phyloP scores from a whole-genome alignment of 1,139 yeast species.

The Suhomyces atakaporum region DNA sequence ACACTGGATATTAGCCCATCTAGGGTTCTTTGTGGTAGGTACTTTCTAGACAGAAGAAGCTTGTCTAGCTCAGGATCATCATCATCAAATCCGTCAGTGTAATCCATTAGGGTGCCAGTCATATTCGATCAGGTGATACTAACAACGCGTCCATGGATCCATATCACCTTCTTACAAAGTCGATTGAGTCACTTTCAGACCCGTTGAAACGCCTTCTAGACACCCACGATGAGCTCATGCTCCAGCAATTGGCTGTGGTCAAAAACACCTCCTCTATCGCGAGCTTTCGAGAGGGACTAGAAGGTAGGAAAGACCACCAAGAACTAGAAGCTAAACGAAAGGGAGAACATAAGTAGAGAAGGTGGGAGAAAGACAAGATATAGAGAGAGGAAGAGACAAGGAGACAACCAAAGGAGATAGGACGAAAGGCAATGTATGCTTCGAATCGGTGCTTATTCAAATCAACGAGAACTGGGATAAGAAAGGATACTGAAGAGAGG shows the following conservation, averaged over 20 bases:
- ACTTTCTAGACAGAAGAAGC: too few species aligned
- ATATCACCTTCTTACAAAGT: constrained; percentile 23
- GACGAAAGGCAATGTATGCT: too few species aligned
- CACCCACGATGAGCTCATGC: constrained; percentile 31
- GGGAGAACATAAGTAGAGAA: neutral
- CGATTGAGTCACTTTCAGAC: constrained; percentile 22
- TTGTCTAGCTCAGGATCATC: too few species aligned
- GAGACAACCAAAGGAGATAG: too few species aligned
- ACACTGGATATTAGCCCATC: constrained; percentile 12
- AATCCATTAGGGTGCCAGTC: too few species aligned
- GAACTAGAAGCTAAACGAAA: neutral
- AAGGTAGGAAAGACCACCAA: neutral
- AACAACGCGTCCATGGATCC: constrained; percentile 18
- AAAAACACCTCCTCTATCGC: constrained; percentile 25
- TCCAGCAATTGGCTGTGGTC: constrained; percentile 28
- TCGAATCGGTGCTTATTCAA: too few species aligned
- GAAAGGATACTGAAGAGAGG: too few species aligned
- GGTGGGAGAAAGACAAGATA: too few species aligned
- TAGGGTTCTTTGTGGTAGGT: constrained; percentile 16
- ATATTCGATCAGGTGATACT: constrained; percentile 2
- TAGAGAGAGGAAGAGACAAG: too few species aligned
- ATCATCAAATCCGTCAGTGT: constrained; percentile 8
- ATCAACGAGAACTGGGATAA: too few species aligned
- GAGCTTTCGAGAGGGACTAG: constrained; percentile 8
- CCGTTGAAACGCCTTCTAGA: constrained; percentile 28